These are phyloP conservation scores for Botrytis sinoallii DNA, from an alignment of 2,329 filamentous ascomycete genomes.

Conservation along the genomic window DNA sequence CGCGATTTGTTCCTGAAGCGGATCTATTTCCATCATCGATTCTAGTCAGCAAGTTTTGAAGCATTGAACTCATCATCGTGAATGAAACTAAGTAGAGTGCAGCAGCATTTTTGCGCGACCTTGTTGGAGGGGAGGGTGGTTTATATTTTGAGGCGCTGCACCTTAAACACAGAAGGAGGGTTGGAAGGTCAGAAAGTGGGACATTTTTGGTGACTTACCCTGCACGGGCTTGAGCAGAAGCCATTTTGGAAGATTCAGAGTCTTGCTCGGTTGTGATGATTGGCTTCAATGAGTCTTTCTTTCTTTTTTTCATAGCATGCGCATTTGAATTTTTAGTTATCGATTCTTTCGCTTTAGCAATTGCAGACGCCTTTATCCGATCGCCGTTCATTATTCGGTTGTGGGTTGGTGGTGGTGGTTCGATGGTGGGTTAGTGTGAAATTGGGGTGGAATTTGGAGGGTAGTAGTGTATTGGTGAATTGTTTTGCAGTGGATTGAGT, in stretches of 20 bases:
- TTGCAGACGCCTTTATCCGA: slow-evolving; percentile 43
- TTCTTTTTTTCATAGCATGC: slow-evolving; percentile 54
- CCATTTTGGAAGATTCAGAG: slow-evolving; percentile 33
- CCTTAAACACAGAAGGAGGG: slow-evolving; percentile 16
- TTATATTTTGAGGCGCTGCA: slow-evolving; percentile 28
- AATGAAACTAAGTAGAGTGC: slow-evolving; percentile 8
- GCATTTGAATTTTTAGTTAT: slow-evolving; percentile 44
- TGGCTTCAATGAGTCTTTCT: slow-evolving; percentile 56
- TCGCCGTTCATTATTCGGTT: slow-evolving; percentile 35
- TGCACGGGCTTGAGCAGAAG: slow-evolving; percentile 37
- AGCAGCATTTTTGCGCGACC: slow-evolving; percentile 20
- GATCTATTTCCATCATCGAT: slow-evolving; percentile 34
- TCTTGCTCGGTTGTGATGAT: slow-evolving; percentile 55
- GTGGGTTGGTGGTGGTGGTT: background rate
- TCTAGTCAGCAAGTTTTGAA: slow-evolving; percentile 34
- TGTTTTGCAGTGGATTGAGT: background rate
- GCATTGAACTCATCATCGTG: slow-evolving; percentile 34
- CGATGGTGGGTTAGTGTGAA: background rate
- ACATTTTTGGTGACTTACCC: slow-evolving; percentile 34
- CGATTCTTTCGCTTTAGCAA: slow-evolving; percentile 59
- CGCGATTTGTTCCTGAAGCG: slow-evolving; percentile 35
- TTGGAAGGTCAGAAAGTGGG: slow-evolving; percentile 21
- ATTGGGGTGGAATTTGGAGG: background rate
- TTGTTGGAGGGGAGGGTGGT: slow-evolving; percentile 3
- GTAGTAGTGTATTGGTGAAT: background rate